A percentile compares a stretch with the other conserved stretches of the same genome.
phyloP scores from a whole-genome alignment of 2,329 filamentous ascomycete genomes.

The Microdochium nivale region DNA sequence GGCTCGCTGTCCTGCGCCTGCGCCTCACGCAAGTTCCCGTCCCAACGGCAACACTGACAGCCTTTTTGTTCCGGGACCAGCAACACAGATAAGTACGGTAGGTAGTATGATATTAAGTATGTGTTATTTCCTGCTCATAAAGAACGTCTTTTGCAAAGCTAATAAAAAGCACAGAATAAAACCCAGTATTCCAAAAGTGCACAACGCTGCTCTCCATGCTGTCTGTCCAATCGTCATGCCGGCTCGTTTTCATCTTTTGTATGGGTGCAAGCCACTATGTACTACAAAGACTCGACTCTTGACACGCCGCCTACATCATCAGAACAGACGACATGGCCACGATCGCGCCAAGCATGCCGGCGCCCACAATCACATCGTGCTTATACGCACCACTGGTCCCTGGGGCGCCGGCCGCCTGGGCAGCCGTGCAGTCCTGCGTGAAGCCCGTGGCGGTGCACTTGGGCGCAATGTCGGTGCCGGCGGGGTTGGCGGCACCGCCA shows the following conservation, averaged over 20 bases:
- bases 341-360: conserved; percentile 21
- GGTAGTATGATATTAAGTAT: background rate
- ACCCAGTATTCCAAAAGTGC: background rate
- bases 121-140: background rate
- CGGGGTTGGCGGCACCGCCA: conserved; percentile 4
- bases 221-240: background rate
- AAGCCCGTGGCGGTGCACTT: conserved; percentile 15
- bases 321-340: conserved; percentile 13
- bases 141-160: background rate
- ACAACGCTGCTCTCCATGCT: background rate
- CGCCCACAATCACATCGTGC: conserved; percentile 16
- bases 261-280: background rate
- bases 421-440: conserved; percentile 15
- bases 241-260: background rate
- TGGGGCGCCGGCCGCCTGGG: conserved; percentile 1
- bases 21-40: too few relatives aligned
- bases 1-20: too few relatives aligned
- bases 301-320: background rate
- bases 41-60: too few relatives aligned
- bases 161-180: background rate
- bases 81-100: too few relatives aligned
- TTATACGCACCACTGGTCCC: conserved; percentile 13
- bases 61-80: too few relatives aligned
- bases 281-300: background rate
- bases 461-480: conserved; percentile 7